phyloP scores from a whole-genome alignment of 768 basidiomycete genomes.

The Collybiopsis luxurians region DNA sequence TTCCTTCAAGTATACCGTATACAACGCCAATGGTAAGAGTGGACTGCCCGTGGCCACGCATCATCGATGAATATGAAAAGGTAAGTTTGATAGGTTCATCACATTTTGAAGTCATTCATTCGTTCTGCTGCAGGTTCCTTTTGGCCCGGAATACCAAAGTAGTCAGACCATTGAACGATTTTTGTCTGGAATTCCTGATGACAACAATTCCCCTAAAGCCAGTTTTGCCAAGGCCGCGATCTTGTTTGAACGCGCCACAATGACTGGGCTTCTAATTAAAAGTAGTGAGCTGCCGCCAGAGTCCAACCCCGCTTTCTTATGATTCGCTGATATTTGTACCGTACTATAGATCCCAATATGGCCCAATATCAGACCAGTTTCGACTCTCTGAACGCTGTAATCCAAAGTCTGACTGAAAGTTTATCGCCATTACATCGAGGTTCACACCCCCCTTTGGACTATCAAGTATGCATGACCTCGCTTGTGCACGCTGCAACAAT shows the following conservation, averaged over 20 bases:
- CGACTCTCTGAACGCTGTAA: slow-evolving; percentile 19
- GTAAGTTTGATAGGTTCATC: slow-evolving; percentile 12
- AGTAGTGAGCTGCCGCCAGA: slow-evolving; percentile 16
- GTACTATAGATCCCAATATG: not conserved
- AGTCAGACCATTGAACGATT: slow-evolving; percentile 26
- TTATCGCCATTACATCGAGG: slow-evolving; percentile 16
- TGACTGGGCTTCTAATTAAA: slow-evolving; percentile 11
- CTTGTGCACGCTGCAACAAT: slow-evolving; percentile 32
- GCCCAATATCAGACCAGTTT: slow-evolving; percentile 13
- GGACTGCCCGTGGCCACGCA: slow-evolving; percentile 35
- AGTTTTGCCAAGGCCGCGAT: slow-evolving; percentile 29
- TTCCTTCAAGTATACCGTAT: slow-evolving; percentile 40
- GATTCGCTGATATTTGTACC: not conserved
- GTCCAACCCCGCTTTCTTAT: no score
- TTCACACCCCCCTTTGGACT: slow-evolving; percentile 14
- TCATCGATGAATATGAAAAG: slow-evolving; percentile 17
- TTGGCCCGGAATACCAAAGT: slow-evolving; percentile 11
- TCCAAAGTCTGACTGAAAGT: slow-evolving; percentile 21
- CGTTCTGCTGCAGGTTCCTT: slow-evolving; percentile 13
- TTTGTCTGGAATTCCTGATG: slow-evolving; percentile 20
- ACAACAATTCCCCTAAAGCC: slow-evolving; percentile 23
- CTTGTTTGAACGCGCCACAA: slow-evolving; percentile 30
- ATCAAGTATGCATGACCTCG: slow-evolving; percentile 28
- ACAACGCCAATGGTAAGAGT: slow-evolving; percentile 27
- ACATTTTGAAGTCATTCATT: no score